A percentile compares a stretch with the other conserved stretches of the same genome.
Evolutionary conservation across 495 filamentous ascomycete genomes (phyloP).

Genomic region (Poronia punctata): DNA sequence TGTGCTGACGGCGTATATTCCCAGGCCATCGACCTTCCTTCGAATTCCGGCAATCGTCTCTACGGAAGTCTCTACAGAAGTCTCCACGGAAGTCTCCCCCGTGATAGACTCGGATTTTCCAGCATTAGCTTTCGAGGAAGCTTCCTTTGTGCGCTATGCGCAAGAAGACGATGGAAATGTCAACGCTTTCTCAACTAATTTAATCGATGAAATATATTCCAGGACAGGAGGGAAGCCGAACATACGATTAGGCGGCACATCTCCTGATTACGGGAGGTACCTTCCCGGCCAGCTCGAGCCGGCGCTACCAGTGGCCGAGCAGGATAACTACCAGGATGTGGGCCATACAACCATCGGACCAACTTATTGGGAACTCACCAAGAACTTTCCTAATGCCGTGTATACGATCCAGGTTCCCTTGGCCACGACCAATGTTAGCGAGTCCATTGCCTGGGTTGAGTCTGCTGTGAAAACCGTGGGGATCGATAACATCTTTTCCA

Average conservation of each 20-base stretch:
- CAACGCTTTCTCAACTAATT: slow-evolving; percentile 22
- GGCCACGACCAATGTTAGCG: slow-evolving; percentile 24
- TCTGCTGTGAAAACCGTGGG: slow-evolving; percentile 18
- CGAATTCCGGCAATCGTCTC: slow-evolving; percentile 5
- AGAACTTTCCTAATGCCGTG: slow-evolving; percentile 18
- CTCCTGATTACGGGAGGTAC: slow-evolving; percentile 23
- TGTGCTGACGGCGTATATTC: slow-evolving; percentile 6
- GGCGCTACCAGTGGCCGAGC: slow-evolving; percentile 20
- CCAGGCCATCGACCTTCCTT: slow-evolving; percentile 11
- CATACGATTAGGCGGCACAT: slow-evolving; percentile 23
- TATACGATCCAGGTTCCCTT: slow-evolving; percentile 27
- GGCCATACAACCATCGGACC: slow-evolving; percentile 23
- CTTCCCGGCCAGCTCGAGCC: slow-evolving; percentile 20
- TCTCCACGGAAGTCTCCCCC: slow-evolving; percentile 7
- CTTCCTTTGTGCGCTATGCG: slow-evolving; percentile 23
- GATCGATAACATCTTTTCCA: slow-evolving; percentile 20
- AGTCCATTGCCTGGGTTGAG: slow-evolving; percentile 20
- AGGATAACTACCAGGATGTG: slow-evolving; percentile 23
- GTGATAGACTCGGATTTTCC: slow-evolving; percentile 19
- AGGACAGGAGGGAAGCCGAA: slow-evolving; percentile 22
- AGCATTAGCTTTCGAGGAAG: slow-evolving; percentile 22
- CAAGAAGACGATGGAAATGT: slow-evolving; percentile 15
- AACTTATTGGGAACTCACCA: slow-evolving; percentile 19
- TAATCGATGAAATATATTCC: slow-evolving; percentile 22
- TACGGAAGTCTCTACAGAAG: too few relatives aligned